Evolutionary conservation across 768 basidiomycete genomes (phyloP).

Genomic region (Pleurotus ostreatus): DNA sequence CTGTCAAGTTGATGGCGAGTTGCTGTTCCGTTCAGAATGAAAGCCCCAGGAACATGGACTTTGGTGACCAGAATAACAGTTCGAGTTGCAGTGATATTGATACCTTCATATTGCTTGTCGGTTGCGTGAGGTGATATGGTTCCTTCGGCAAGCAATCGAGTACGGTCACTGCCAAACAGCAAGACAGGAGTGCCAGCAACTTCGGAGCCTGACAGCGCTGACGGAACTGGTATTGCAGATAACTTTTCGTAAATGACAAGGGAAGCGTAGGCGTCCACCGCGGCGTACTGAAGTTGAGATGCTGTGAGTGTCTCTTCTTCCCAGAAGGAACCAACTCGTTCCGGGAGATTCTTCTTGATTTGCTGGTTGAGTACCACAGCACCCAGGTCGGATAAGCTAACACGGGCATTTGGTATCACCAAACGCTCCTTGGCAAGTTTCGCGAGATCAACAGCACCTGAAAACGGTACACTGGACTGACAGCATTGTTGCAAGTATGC

Average conservation of each 20-base stretch:
- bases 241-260: conserved; percentile 12
- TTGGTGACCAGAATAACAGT: too few relatives aligned
- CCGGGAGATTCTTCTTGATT: conserved; percentile 17
- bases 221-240: conserved; percentile 2
- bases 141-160: too few relatives aligned
- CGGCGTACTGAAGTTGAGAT: conserved; percentile 18
- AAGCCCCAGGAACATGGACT: not conserved
- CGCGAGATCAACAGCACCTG: conserved; percentile 10
- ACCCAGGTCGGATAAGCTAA: conserved; percentile 18
- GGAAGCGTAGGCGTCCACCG: conserved; percentile 16
- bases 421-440: not conserved
- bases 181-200: not conserved
- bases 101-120: too few relatives aligned
- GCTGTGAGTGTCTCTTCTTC: conserved; percentile 9
- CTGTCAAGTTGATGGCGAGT: not conserved
- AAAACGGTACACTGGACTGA: not conserved
- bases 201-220: not conserved
- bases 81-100: too few relatives aligned
- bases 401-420: not conserved
- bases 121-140: too few relatives aligned
- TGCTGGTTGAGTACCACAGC: conserved; percentile 19
- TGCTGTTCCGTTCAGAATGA: not conserved
- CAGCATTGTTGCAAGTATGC: not conserved
- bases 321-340: conserved; percentile 18
- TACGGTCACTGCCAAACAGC: too few relatives aligned